These are phyloP conservation scores for Calonectria henricotiae DNA, from an alignment of 2,329 filamentous ascomycete species.

Conservation along the genomic window DNA sequence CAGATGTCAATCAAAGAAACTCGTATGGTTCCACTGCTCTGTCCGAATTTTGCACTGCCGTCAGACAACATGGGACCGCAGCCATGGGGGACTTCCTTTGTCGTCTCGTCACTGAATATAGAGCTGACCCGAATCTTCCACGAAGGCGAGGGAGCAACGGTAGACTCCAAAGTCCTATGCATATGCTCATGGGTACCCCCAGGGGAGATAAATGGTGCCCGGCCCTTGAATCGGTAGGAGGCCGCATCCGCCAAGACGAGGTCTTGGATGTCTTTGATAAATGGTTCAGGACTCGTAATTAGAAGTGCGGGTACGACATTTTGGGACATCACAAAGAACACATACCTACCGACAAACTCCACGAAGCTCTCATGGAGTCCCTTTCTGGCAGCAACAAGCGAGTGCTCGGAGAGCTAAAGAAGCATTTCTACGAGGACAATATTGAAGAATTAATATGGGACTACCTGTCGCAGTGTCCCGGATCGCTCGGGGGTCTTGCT, in stretches of 20 bases:
- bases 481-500: not conserved
- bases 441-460: not conserved
- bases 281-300: not conserved
- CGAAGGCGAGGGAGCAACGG: not conserved
- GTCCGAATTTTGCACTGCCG: not conserved
- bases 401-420: not conserved
- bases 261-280: not conserved
- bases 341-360: not conserved
- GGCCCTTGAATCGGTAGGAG: not conserved
- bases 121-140: constrained; percentile 10
- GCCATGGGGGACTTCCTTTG: not conserved
- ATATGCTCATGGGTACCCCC: not conserved
- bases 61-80: not conserved
- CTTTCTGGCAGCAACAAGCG: not conserved
- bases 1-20: not conserved
- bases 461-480: not conserved
- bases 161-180: not conserved
- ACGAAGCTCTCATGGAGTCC: not conserved
- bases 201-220: not conserved
- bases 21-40: not conserved
- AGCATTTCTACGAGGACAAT: not conserved
- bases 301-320: constrained; percentile 17
- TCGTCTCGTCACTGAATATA: not conserved
- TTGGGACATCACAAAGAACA: not conserved
- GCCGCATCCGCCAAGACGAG: not conserved